Evolutionary conservation across 768 basidiomycete species (phyloP), one percentile per base, ranked within the genome.

Genomic region (Tulasnella sp.): DNA sequence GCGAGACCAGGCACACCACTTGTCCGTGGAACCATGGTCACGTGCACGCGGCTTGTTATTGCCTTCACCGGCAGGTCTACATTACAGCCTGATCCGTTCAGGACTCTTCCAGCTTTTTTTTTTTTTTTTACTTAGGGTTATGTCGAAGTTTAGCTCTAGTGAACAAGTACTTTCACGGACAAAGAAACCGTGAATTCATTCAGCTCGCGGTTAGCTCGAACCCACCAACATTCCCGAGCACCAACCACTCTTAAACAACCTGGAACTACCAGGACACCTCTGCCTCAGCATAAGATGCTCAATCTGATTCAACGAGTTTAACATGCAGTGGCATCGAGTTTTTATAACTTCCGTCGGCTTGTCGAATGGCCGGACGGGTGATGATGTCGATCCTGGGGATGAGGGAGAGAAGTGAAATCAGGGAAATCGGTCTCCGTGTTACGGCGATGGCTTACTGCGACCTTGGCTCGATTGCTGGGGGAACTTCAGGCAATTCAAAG

Each of bases 401-500:
- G 55, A 10, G 6, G 46, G 32, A 15, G 6, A 13, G 44, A 44
- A 55, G 29, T 51, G n/a, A 18, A n/a, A 75, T 39, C 16, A 2
- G 29, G 32, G 11, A 4, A 26, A 1, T 18, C n/a, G 29, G 23
- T 18, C 61, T 40, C 51, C 51, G 20, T 26, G 29, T 26, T 5
- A 40, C 20, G 39, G 16, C 23, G 26, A 73, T 13, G 6, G 57
- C 78, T 67, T 55, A 79, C 78, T 55, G 26, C 16, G 57, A 51
- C 32, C 40, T 75, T 37, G 18, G n/a, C 39, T 76, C 80, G 40
- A 90, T 83, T 29, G 89, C 86, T 10, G 82, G 82, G 0, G 82
- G 83, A 0, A 88, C 86, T 6, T 89, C 88, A 0, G 88, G 88
- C 13, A 90, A 85, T 70, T 88, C 86, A 69, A 88, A 90, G 75